A percentile compares a stretch with the other conserved stretches of the same genome.
Conservation (phyloP, 768 basidiomycete genomes). For the Tricholoma matsutake region DNA sequence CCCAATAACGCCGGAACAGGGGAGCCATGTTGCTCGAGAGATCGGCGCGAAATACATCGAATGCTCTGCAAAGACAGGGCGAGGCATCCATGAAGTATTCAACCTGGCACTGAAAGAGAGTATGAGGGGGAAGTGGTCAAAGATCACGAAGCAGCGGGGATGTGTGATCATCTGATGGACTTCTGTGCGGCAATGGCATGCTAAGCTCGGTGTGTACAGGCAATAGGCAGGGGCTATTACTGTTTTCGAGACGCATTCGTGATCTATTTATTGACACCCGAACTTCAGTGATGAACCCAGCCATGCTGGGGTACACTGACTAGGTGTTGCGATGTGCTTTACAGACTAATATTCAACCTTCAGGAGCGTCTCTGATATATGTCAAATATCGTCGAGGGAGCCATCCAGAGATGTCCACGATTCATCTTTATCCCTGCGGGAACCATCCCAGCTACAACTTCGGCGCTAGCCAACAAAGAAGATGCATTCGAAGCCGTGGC, state of each 20-base stretch:
- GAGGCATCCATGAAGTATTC: constrained; percentile 91
- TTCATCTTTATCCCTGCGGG: constrained; percentile 3
- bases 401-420: constrained; percentile 7
- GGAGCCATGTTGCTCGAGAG: constrained; percentile 80
- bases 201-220: constrained; percentile 15
- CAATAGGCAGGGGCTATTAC: constrained; percentile 20
- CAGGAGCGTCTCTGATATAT: background rate
- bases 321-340: background rate
- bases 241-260: constrained; percentile 3
- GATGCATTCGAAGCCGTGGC: no score
- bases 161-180: constrained; percentile 59
- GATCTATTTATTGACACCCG: constrained; percentile 6
- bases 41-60: constrained; percentile 94
- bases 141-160: constrained; percentile 63
- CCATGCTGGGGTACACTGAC: background rate
- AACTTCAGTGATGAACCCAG: background rate
- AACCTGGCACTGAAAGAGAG: constrained; percentile 85
- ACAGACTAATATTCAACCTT: background rate
- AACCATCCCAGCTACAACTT: constrained; percentile 14
- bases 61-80: constrained; percentile 91
- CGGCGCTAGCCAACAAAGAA: constrained; percentile 2
- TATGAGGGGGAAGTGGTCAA: constrained; percentile 75
- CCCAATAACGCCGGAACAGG: constrained; percentile 82
- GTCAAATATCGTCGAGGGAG: constrained; percentile 11
- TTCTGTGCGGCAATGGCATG: background rate